Base-by-base conservation (phyloP, 495 filamentous ascomycete species). In the Penicillium steckii region DNA sequence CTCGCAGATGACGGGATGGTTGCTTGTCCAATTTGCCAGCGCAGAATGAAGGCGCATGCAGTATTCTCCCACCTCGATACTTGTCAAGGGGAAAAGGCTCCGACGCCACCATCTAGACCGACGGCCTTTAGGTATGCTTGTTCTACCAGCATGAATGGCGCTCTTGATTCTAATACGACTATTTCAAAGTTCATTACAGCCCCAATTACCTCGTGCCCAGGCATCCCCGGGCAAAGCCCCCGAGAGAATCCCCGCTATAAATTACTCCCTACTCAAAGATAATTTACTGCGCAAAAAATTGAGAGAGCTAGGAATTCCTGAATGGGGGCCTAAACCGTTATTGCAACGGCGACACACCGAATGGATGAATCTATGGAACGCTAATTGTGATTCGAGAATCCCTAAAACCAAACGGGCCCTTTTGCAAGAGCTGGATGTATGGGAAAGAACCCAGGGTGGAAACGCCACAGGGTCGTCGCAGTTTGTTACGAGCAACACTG, bases 341-440 rank as follows among this genome's bases (percentile, higher is more conserved):
- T 67, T 97, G 22, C 85, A 94, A 61, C 80, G 78, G 57, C 80
- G 94, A 50, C 91, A 97, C 57, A 88, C 80, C 1, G 94, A 99
- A 71, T 99, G 91, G 91, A 77, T 93, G 57, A 97, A 92, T 37
- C 64, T 97, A 22, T 97, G 90, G 86, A 99, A 99, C 65, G 90
- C 95, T 12, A 97, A 97, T 57, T 93, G 90, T 68, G 94, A 99
- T 66, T 86, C 90, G 2, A 80, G 77, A 47, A 71, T 68, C 3
- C 90, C 89, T 1, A 86, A 87, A 60, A 70, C 76, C 4, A 90
- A 89, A 56, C 65, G 72, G 3, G 85, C 93, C 42, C 61, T 98
- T 6, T 63, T 94, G 24, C 79, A 78, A 5, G 93, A 96, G 48
- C 62, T 98, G 15, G 86, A 91, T 21, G 60, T 79, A 2, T 97